Evolutionary conservation across 2,329 filamentous ascomycete species (phyloP).

Genomic region (Cadophora gregata): DNA sequence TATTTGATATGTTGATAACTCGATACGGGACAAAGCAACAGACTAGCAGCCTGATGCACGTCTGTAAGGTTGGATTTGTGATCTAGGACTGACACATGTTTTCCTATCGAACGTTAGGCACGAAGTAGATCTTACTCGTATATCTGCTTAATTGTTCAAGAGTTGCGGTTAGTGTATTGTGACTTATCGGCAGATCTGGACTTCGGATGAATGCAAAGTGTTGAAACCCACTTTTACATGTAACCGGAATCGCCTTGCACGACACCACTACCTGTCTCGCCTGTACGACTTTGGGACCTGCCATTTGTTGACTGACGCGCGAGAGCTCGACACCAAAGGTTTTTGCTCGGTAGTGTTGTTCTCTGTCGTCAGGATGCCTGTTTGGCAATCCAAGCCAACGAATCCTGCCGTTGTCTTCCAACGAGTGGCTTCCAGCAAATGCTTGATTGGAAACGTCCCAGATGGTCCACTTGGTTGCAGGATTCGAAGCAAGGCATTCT

Average conservation of each 20-base stretch:
- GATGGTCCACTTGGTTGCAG: neutral
- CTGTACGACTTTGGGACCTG: neutral
- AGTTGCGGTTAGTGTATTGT: neutral
- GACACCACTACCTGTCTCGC: neutral
- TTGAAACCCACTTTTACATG: neutral
- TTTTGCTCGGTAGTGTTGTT: neutral
- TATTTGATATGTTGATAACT: neutral
- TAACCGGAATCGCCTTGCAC: conserved; percentile 3
- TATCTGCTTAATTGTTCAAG: conserved; percentile 4
- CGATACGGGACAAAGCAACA: neutral
- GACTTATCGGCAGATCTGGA: conserved; percentile 13
- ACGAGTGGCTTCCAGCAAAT: neutral
- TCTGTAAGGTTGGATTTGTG: neutral
- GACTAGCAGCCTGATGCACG: neutral
- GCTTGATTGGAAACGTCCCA: neutral
- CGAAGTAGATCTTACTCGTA: conserved; percentile 1
- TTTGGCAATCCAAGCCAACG: neutral
- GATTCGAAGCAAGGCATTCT: neutral
- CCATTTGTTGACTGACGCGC: neutral
- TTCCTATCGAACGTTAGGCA: neutral
- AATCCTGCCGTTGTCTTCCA: neutral
- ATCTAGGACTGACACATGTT: neutral
- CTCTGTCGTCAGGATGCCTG: neutral
- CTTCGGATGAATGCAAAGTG: conserved; percentile 10
- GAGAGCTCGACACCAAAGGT: neutral